Evolutionary conservation across 345 rosid species (phyloP), one percentile per base, ranked within the genome.

Genomic region (Eucalyptus coolabah): DNA sequence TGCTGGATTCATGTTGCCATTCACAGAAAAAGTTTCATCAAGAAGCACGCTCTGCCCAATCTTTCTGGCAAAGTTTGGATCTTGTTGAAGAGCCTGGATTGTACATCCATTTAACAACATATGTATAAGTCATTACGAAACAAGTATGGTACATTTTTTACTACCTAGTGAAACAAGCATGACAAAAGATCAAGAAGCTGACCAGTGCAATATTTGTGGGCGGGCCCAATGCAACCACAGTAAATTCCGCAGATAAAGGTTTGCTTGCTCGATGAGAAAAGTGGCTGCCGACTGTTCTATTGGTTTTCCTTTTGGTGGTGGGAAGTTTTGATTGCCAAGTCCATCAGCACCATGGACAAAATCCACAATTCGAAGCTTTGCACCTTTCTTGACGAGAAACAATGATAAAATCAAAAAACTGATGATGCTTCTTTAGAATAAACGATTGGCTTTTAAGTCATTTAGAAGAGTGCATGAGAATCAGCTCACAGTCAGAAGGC

Each of bases 1-100:
- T 67, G 98, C 98, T 87, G 99, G 99, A 92, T 98, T 98, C 83
- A 95, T 96, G 90, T 96, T 98, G 87, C 99, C 99, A 63, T 98
- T 97, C 83, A 97, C 98, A 28, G 96, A n/a, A 91, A 89, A 98
- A 81, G 99, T 95, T 90, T 98, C 99, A 80, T 98, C 99, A 89
- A 96, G 98, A 91, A 98, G 93, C 93, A 95, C 95, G 94, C 95
- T 95, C 91, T 98, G 96, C n/a, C 81, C 94, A 54, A 97, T 88
- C 32, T 96, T 98, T 90, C 93, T 94, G 2, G 92, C 87, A 92
- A 98, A 98, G 45, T 93, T 93, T 81, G 98, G 98, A 92, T 98
- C 99, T 89, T 92, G 95, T 91, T 95, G 88, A 87, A 97, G 87
- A 86, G 99, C 99, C 99, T 97, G 91, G 67, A 90, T 85, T 81